Evolutionary conservation across 176 grass and related monocot species (phyloP), one percentile per base, ranked within the genome.

Genomic region (Oryza australiensis): DNA sequence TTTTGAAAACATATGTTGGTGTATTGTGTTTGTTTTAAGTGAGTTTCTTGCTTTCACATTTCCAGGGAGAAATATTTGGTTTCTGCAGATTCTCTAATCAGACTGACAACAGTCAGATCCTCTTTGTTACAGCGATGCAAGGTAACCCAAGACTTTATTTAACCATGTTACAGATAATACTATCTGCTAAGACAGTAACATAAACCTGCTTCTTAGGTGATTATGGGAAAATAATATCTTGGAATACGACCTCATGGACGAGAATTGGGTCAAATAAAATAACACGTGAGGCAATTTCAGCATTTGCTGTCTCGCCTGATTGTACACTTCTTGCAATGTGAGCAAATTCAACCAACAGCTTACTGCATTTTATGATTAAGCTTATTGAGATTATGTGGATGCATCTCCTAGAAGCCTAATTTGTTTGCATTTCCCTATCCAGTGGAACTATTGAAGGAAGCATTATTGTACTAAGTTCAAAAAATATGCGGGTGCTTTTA

Each of bases 11-110:
- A 37, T 80, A 18, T 14, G 15, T 32, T 73, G 57, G 72, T 53
- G 74, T 22, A 11, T 53, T 78, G 18, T 23, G 8, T 67, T 66
- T 82, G 27, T 76, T 79, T 74, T 48, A 72, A 27, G 34, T 77
- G 62, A 41, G 73, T 57, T 64, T 86, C 30, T 86, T 12, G 88
- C 78, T 66, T 41, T 9, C 81, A 45, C n/a, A 15, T 66, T 88
- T 92, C 13, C 89, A 99, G 96, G 96, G 93, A 63, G 96, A 99
- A 90, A 87, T 90, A 86, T 99, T 99, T 75, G 71, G 89, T 48
- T 99, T 91, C 87, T 99, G 93, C 75, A 90, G 91, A 65, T 95
- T 99, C 81, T 99, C 66, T 45, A 76, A 12, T 34, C 89, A 62
- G 55, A 32, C 62, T 23, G 88, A 77, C 65, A 76, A 53, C 87